Evolutionary conservation across 2,329 filamentous ascomycete species (phyloP), one percentile per base, ranked within the genome.

Genomic region (Myriosclerotinia curreyana): DNA sequence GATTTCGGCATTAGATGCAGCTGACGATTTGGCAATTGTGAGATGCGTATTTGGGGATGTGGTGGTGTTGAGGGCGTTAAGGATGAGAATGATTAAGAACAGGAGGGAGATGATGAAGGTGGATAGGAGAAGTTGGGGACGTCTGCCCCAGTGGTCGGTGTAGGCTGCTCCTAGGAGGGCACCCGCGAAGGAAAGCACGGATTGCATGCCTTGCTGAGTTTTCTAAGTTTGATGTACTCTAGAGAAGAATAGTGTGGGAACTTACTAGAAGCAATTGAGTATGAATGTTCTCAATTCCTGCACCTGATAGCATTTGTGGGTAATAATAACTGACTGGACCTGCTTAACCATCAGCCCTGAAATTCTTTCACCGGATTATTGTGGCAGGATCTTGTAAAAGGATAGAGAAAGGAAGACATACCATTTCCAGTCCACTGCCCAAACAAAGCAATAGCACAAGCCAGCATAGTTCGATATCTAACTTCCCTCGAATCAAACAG

Each of bases 61-160:
- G 44, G 79, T 79, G 56, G 82, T 82, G 70, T 79, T 82, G 66
- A 75, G 68, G 0, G 79, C 80, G 59, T 76, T 77, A 66, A 79
- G 81, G 14, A 80, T 71, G 49, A 63, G 44, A 3, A 58, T 58
- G 11, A 63, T 63, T 17, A 63, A 52, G 14, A 63, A 63, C 20
- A 63, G 61, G 25, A 63, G 44, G 12, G 52, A 50, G 4, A 63
- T 63, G 7, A 44, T 5, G 1, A n/a, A 49, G 6, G 79, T 80
- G 5, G 78, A 77, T 71, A 77, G 78, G 4, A 85, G 72, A 15
- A 85, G 73, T 9, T 85, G 74, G 0, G 71, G 70, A 2, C 74
- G 70, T 8, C 75, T 71, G 6, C 75, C 74, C 34, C 72, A 66
- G 40, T 67, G 65, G 46, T 71, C 71, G 20, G 68, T 70, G 31